These are phyloP conservation scores for Solanum hybrid DNA, from an alignment of 305 asterid genomes.

Conservation along the genomic window DNA sequence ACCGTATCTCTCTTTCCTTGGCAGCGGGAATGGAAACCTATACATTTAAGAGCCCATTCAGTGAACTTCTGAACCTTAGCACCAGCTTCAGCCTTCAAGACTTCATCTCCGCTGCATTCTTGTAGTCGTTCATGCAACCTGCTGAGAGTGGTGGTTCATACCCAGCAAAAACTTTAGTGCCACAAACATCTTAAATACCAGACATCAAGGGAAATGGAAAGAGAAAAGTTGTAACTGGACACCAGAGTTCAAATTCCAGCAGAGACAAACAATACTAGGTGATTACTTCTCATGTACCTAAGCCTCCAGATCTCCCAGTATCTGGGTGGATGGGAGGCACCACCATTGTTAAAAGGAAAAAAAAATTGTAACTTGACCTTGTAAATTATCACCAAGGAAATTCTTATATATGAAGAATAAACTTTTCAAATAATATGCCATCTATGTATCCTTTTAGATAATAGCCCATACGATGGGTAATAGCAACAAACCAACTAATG, in stretches of 20 bases:
- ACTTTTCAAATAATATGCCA: not conserved
- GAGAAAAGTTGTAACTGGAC: not conserved
- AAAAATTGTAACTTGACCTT: not conserved
- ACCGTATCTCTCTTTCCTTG: conserved; percentile 73
- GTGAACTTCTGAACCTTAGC: conserved; percentile 93
- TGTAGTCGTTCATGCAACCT: conserved; percentile 89
- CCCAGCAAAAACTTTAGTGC: not conserved
- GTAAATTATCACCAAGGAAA: not conserved
- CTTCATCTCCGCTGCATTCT: conserved; percentile 93
- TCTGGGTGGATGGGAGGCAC: not conserved
- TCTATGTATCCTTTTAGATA: not conserved
- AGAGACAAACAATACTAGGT: not conserved
- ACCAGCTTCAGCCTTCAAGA: conserved; percentile 93
- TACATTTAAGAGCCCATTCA: conserved; percentile 98
- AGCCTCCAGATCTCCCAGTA: not conserved
- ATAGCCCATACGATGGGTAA: not conserved
- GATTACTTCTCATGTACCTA: not conserved
- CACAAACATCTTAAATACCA: not conserved
- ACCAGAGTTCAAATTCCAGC: not conserved
- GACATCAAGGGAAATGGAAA: not conserved
- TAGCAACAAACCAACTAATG: not conserved
- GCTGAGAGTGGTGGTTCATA: conserved; percentile 20
- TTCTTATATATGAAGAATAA: not conserved
- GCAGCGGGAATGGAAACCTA: conserved; percentile 92
- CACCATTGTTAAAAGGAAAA: not conserved